Percentiles rank a stretch among this genome's conserved stretches.
phyloP scores from a whole-genome alignment of 1,284 basidiomycete genomes.

The Fomitopsis palustris region DNA sequence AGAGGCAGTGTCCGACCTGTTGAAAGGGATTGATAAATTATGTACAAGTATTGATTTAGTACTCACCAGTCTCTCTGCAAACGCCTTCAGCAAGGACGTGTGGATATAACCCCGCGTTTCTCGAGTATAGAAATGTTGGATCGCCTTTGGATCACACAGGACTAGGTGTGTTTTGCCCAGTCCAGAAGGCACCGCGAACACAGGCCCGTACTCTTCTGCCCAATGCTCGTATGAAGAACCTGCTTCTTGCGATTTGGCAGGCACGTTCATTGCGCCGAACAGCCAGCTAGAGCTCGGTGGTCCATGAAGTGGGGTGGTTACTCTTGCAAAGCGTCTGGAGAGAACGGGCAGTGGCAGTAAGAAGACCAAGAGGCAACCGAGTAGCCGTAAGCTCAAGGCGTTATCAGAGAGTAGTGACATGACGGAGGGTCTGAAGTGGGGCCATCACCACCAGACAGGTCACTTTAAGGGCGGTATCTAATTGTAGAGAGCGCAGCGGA shows the following conservation, averaged over 20 bases:
- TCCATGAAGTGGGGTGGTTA: conserved; percentile 27
- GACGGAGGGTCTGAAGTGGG: no score
- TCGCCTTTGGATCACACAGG: conserved; percentile 51
- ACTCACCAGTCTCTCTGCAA: conserved; percentile 40
- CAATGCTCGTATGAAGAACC: conserved; percentile 26
- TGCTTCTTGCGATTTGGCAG: conserved; percentile 13
- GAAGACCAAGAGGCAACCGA: no score
- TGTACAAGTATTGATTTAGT: no score
- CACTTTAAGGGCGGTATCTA: no score
- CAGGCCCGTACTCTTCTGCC: conserved; percentile 44
- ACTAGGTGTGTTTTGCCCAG: conserved; percentile 42
- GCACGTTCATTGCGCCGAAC: conserved; percentile 20
- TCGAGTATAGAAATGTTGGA: conserved; percentile 45
- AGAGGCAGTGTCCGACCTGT: conserved; percentile 46
- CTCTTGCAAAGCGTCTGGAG: background rate
- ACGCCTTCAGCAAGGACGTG: conserved; percentile 23
- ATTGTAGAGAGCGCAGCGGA: no score
- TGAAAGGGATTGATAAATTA: background rate
- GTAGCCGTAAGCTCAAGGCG: no score
- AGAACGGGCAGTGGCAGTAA: background rate
- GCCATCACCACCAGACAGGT: no score
- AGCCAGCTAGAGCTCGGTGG: conserved; percentile 25
- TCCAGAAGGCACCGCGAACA: conserved; percentile 36
- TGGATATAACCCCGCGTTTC: conserved; percentile 47
- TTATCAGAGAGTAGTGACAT: no score